These are phyloP conservation scores for Arthrinium puccinioides DNA, from an alignment of 2,329 filamentous ascomycete genomes.

Conservation along the genomic window DNA sequence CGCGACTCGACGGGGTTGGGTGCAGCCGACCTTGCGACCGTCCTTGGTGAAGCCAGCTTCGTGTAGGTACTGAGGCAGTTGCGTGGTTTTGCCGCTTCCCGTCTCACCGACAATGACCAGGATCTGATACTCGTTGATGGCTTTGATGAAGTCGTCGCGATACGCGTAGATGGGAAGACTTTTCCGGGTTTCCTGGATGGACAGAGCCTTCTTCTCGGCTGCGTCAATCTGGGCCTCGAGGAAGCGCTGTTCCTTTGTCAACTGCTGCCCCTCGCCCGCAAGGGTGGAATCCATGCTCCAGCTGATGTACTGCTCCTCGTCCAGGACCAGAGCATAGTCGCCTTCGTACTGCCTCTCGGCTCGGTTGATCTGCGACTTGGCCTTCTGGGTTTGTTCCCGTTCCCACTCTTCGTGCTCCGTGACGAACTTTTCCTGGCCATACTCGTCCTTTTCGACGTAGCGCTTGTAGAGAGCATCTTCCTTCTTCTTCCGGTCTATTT, in stretches of 20 bases:
- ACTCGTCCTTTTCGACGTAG: conserved; percentile 81
- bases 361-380: conserved; percentile 75
- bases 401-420: conserved; percentile 98
- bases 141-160: conserved; percentile 77
- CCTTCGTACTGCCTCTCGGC: conserved; percentile 69
- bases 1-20: conserved; percentile 88
- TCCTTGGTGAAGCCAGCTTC: conserved; percentile 84
- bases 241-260: conserved; percentile 73
- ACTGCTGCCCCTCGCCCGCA: conserved; percentile 61
- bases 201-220: conserved; percentile 79
- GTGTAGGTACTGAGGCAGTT: conserved; percentile 87
- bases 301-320: conserved; percentile 80
- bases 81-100: conserved; percentile 91
- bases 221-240: conserved; percentile 77
- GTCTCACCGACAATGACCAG: conserved; percentile 93
- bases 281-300: conserved; percentile 71
- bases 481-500: conserved; percentile 80
- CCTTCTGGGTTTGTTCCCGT: conserved; percentile 77
- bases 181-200: conserved; percentile 87
- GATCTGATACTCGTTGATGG: conserved; percentile 77
- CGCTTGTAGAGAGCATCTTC: conserved; percentile 84
- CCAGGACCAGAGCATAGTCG: conserved; percentile 89
- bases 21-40: conserved; percentile 82
- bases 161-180: conserved; percentile 86
- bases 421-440: conserved; percentile 80